A percentile compares a stretch with the other conserved stretches of the same genome.
These are phyloP conservation scores for Xylariaceae sp. DNA, from an alignment of 2,329 filamentous ascomycete species.

Conservation along the genomic window DNA sequence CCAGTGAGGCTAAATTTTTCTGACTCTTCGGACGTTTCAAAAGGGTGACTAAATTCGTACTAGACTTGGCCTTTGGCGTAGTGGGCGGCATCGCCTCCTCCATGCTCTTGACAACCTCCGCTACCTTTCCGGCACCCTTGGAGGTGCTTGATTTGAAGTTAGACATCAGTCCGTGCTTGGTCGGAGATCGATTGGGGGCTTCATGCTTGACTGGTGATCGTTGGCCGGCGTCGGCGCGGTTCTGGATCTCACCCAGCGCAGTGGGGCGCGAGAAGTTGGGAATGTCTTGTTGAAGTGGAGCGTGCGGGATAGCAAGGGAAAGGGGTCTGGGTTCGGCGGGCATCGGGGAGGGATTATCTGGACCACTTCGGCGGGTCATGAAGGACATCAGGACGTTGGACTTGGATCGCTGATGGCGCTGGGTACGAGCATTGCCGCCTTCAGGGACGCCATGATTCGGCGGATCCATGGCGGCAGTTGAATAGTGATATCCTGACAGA, in stretches of 20 bases:
- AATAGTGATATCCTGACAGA: slow-evolving; percentile 6
- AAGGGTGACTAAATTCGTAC: slow-evolving; percentile 73
- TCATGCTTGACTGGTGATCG: slow-evolving; percentile 27
- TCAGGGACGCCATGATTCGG: slow-evolving; percentile 22
- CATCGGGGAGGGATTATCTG: slow-evolving; percentile 37
- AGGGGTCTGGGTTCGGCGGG: slow-evolving; percentile 24
- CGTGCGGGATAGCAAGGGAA: slow-evolving; percentile 23
- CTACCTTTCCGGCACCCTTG: slow-evolving; percentile 32
- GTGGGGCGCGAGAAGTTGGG: slow-evolving; percentile 38
- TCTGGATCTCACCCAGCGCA: slow-evolving; percentile 54
- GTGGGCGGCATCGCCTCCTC: slow-evolving; percentile 44
- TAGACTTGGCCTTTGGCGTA: slow-evolving; percentile 69
- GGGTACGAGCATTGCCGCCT: slow-evolving; percentile 16
- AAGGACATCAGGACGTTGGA: slow-evolving; percentile 47
- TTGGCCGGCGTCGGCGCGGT: slow-evolving; percentile 35
- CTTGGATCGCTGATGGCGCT: slow-evolving; percentile 40
- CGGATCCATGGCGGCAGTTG: slow-evolving; percentile 24
- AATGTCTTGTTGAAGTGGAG: slow-evolving; percentile 29
- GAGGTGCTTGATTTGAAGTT: slow-evolving; percentile 38
- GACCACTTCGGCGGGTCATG: slow-evolving; percentile 46
- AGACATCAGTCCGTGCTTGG: slow-evolving; percentile 24
- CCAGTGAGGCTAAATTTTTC: slow-evolving; percentile 55
- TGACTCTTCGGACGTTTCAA: slow-evolving; percentile 70
- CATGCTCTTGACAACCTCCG: slow-evolving; percentile 39
- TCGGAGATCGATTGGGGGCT: slow-evolving; percentile 26